Evolutionary conservation across 371 early-diverging fungal genomes (phyloP), one percentile per base, ranked within the genome.

Genomic region (Mucor circinelloides): DNA sequence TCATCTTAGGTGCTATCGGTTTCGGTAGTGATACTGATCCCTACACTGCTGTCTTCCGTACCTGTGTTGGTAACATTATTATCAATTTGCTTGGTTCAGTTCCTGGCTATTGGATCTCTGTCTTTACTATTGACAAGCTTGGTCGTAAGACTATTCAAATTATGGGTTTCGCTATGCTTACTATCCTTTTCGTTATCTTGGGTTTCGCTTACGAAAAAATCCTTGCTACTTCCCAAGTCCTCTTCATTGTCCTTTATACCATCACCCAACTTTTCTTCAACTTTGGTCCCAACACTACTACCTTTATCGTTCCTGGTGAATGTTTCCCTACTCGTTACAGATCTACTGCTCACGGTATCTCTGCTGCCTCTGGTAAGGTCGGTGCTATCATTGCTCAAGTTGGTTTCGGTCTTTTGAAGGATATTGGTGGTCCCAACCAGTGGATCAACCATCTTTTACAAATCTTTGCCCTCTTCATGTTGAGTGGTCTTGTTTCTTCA

Each of bases 251-350:
- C 32, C 76, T 94, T 62, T 92, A 89, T 72, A 90, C 92, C 9
- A 73, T 90, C 38, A 91, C 93, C 12, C 92, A 93, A 75, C 86
- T 96, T 81, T 95, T 95, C 84, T 92, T 92, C 85, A 93, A 96
- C 85, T 93, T 66, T 63, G 79, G 81, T 52, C 94, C 96, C 66
- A 95, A 95, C 81, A 71, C 92, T 6, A 95, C 96, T 38, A 94
- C 95, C 55, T 95, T 94, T 59, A 87, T 93, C 64, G 82, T 93
- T 57, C 94, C 96, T 59, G 90, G 92, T 67, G 96, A 96, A 81
- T 84, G 87, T 57, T 95, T 91, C 85, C 95, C 96, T 15, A 95
- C 96, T 31, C 90, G 92, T 32, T 91, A 89, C 80, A 85, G 94
- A 32, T 90, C 94, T 0, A 91, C 94, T 8, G 89, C 91, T 57